Evolutionary conservation across 768 basidiomycete genomes (phyloP), one percentile per base, ranked within the genome.

Genomic region (Russula sp.): DNA sequence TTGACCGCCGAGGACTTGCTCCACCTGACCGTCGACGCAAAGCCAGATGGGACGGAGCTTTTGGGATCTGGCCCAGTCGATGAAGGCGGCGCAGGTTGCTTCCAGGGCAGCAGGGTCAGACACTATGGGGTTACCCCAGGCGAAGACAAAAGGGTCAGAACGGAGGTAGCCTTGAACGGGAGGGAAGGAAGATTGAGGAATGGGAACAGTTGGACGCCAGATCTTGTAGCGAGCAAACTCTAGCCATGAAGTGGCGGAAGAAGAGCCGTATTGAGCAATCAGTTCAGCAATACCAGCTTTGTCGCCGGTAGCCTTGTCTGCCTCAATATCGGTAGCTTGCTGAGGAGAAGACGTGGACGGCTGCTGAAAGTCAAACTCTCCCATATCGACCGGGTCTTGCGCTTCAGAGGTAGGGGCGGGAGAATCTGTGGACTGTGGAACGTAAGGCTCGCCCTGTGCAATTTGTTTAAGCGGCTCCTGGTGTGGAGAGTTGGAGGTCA

Each of bases 181-280:
- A 8, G 82, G 76, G 69, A 82, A 85, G 4, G 75, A 73, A 55
- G 79, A 77, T 61, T 75, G 70, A 18, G 77, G 76, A 70, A 86
- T 81, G 73, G 84, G 87, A 4, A 84, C 86, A 50, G 86, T 79
- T 0, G 86, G 80, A 2, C 83, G 80, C 80, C 80, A 82, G 27
- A 80, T 74, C 20, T 76, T 72, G 74, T 75, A 78, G 66, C 71
- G 75, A 49, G 67, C 80, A 75, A 62, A 66, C 70, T 91, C 87
- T 9, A 87, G 77, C 86, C 86, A 89, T 9, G 86, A 82, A 0
- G 86, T 89, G 47, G 86, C 81, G 57, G 83, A 83, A 7, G 84
- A 82, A 39, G 87, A 86, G 18, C 87, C 86, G 66, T 88, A 82
- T 55, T 78, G 76, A 4, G 85, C 86, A 51, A 87, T 82, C 65